Evolutionary conservation across 768 basidiomycete genomes (phyloP).

Genomic region (Goffeauzyma gilvescens): DNA sequence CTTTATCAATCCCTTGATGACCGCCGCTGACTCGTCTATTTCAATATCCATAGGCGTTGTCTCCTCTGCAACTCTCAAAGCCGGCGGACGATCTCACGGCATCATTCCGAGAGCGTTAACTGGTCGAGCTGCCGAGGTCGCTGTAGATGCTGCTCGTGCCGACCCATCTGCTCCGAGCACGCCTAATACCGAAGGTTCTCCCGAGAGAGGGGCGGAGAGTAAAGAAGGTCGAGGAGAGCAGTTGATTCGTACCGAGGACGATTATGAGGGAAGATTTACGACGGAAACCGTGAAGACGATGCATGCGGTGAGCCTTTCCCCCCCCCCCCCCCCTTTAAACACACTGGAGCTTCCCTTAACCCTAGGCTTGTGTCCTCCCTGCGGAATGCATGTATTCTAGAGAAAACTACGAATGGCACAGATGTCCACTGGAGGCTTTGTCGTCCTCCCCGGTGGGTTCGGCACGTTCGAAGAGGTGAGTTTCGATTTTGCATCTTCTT

Average conservation of each 20-base stretch:
- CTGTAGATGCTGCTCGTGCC: constrained; percentile 14
- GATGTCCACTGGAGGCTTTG: constrained; percentile 50
- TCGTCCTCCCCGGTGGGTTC: constrained; percentile 80
- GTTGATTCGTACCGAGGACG: constrained; percentile 12
- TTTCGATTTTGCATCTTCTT: too few species aligned
- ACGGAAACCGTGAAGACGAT: constrained; percentile 25
- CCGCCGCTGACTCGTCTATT: background rate
- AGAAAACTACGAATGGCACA: constrained; percentile 82
- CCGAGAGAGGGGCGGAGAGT: constrained; percentile 44
- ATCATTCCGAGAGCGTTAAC: constrained; percentile 59
- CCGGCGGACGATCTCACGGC: constrained; percentile 56
- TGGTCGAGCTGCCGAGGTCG: constrained; percentile 12
- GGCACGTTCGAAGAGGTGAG: constrained; percentile 84
- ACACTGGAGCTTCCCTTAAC: too few species aligned
- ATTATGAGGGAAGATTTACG: constrained; percentile 17
- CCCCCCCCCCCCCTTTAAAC: too few species aligned
- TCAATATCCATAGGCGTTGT: constrained; percentile 32
- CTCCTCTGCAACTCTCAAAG: constrained; percentile 37
- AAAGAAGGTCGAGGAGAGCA: constrained; percentile 27
- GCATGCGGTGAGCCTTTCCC: constrained; percentile 27
- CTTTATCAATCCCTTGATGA: background rate
- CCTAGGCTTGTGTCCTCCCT: too few species aligned
- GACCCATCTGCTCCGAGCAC: background rate
- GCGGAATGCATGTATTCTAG: too few species aligned
- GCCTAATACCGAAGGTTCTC: constrained; percentile 19